phyloP scores from a whole-genome alignment of 495 filamentous ascomycete genomes.

The Trichoderma asperelloides region DNA sequence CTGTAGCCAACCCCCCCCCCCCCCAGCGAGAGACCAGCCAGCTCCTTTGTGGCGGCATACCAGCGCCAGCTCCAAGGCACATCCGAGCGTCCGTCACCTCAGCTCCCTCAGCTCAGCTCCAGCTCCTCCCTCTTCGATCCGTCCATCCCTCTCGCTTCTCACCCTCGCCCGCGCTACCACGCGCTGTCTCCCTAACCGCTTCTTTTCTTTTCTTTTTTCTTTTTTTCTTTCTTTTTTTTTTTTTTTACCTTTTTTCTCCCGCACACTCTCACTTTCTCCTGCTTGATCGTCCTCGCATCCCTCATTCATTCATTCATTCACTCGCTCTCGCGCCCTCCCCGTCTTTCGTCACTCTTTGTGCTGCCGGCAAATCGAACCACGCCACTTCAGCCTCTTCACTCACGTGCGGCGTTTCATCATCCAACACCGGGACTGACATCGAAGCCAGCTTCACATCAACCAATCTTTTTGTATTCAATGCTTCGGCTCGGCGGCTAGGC shows the following conservation, averaged over 20 bases:
- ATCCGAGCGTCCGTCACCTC: background rate
- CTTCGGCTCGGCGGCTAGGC: background rate
- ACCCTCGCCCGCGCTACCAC: too few relatives aligned
- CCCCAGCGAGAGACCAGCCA: too few relatives aligned
- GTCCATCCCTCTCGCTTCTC: constrained; percentile 7
- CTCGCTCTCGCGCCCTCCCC: background rate
- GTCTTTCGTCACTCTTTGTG: background rate
- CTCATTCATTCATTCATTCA: background rate
- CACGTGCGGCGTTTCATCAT: background rate
- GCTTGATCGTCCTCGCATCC: background rate
- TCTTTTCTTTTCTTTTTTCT: constrained; percentile 15
- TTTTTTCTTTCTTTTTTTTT: constrained; percentile 13
- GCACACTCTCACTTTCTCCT: constrained; percentile 4
- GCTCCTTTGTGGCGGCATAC: too few relatives aligned
- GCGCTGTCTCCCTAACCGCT: too few relatives aligned
- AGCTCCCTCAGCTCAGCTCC: constrained; percentile 19
- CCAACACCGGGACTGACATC: background rate
- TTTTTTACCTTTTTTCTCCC: constrained; percentile 18
- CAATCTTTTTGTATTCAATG: background rate
- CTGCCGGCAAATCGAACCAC: background rate
- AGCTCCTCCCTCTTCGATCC: constrained; percentile 19
- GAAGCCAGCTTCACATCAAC: too few relatives aligned
- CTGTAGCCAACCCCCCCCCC: too few relatives aligned
- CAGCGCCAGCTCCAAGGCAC: background rate
- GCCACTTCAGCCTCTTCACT: background rate